phyloP scores from a whole-genome alignment of 2,329 filamentous ascomycete genomes.

The Colletotrichum agaves region DNA sequence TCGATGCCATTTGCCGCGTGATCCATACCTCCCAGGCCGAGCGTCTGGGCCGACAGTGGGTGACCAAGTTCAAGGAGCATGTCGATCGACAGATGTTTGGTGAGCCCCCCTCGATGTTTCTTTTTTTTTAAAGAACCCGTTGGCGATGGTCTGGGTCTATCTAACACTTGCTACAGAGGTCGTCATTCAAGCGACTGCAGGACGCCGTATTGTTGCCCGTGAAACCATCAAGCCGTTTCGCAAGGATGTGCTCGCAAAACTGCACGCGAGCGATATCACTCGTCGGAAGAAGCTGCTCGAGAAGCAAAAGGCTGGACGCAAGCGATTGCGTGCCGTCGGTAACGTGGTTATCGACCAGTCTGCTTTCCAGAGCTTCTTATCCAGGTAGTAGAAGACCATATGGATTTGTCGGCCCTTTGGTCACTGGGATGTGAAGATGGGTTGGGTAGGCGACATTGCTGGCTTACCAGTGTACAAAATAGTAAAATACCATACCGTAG shows the following conservation, averaged over 20 bases:
- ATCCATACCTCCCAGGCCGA: conserved; percentile 86
- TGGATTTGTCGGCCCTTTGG: no score
- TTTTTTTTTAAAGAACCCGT: no score
- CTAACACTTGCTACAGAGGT: conserved; percentile 67
- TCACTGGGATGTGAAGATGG: no score
- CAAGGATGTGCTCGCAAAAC: conserved; percentile 92
- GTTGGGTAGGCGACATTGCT: no score
- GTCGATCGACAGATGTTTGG: conserved; percentile 95
- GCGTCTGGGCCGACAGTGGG: conserved; percentile 86
- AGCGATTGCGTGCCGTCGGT: conserved; percentile 84
- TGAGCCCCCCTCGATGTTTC: conserved; percentile 41
- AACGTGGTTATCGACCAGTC: conserved; percentile 97
- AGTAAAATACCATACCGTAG: no score
- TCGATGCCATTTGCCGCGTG: conserved; percentile 93
- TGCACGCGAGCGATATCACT: conserved; percentile 90
- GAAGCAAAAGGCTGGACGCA: conserved; percentile 95
- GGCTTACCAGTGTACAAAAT: no score
- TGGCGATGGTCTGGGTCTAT: no score
- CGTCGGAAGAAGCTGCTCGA: conserved; percentile 88
- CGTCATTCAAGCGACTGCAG: conserved; percentile 90
- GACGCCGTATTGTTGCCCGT: conserved; percentile 83
- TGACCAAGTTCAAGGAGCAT: conserved; percentile 95
- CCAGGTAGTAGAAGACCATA: no score
- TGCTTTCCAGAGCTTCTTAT: conserved; percentile 91
- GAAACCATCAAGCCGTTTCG: conserved; percentile 97